These are phyloP conservation scores for Ensete glaucum DNA, from an alignment of 176 grass and related monocot species.

Conservation along the genomic window DNA sequence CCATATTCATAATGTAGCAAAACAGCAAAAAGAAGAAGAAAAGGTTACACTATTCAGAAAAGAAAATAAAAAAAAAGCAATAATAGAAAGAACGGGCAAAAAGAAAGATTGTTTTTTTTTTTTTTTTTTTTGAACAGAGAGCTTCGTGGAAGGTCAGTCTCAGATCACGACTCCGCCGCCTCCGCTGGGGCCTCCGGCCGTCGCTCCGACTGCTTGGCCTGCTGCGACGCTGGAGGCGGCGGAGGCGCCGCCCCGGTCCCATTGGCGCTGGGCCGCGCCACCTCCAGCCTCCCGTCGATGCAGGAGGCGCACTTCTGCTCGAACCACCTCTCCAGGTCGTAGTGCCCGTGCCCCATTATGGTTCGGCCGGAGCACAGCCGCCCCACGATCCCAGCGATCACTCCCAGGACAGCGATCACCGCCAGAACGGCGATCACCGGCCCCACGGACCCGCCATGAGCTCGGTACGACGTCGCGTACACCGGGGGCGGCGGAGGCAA, in stretches of 20 bases:
- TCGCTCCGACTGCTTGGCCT: background rate
- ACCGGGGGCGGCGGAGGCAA: slow-evolving; percentile 12
- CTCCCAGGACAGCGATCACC: slow-evolving; percentile 5
- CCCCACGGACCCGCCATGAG: slow-evolving; percentile 26
- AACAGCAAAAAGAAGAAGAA: background rate
- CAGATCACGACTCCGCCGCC: slow-evolving; percentile 3
- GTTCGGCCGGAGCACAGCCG: slow-evolving; percentile 51
- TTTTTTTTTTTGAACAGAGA: background rate
- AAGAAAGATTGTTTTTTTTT: background rate
- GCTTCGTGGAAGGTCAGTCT: no score
- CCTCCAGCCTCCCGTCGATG: slow-evolving; percentile 27
- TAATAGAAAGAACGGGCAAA: background rate
- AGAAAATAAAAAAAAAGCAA: background rate
- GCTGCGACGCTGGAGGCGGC: background rate
- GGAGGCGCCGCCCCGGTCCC: background rate
- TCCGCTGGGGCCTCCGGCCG: background rate
- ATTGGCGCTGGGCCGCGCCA: background rate
- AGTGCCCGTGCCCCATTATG: slow-evolving; percentile 13
- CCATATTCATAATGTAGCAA: background rate
- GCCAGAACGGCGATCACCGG: slow-evolving; percentile 22
- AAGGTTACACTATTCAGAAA: background rate
- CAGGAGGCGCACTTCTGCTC: slow-evolving; percentile 54
- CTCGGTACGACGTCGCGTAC: slow-evolving; percentile 6
- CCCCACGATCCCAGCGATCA: slow-evolving; percentile 34
- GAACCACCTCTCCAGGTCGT: slow-evolving; percentile 52